phyloP scores from a whole-genome alignment of 805 yeast species.

The Candida pseudoglaebosa region DNA sequence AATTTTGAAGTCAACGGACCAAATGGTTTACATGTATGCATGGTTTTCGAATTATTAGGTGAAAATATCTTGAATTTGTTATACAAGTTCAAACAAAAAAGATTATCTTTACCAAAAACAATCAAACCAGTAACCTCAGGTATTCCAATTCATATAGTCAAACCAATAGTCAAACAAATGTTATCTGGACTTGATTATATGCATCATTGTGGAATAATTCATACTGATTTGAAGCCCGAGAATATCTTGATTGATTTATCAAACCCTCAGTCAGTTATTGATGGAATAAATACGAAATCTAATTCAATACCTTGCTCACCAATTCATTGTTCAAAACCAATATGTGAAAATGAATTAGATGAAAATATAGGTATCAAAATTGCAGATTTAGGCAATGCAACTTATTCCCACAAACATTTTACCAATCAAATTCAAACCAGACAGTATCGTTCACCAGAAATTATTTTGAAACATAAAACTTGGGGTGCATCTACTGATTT shows the following conservation, averaged over 20 bases:
- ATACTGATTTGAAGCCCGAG: slow-evolving; percentile 44
- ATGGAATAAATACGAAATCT: slow-evolving; percentile 6
- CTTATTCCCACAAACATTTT: slow-evolving; percentile 75
- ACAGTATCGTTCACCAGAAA: slow-evolving; percentile 89
- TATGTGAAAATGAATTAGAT: slow-evolving; percentile 18
- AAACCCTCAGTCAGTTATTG: slow-evolving; percentile 50
- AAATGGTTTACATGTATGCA: slow-evolving; percentile 60
- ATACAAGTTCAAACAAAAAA: slow-evolving; percentile 37
- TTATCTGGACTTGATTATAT: slow-evolving; percentile 53
- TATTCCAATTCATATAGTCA: slow-evolving; percentile 50
- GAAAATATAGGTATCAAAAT: slow-evolving; percentile 52
- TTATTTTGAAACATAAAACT: slow-evolving; percentile 29
- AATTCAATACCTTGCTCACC: slow-evolving; percentile 19
- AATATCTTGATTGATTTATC: slow-evolving; percentile 33
- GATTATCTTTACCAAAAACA: background rate
- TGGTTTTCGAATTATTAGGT: slow-evolving; percentile 65
- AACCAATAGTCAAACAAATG: slow-evolving; percentile 54
- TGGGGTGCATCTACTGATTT: slow-evolving; percentile 65
- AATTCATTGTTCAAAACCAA: slow-evolving; percentile 44
- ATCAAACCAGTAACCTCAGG: slow-evolving; percentile 23
- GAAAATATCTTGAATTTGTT: slow-evolving; percentile 53
- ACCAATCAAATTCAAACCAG: slow-evolving; percentile 89
- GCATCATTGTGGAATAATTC: slow-evolving; percentile 42
- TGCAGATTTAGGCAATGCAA: slow-evolving; percentile 92
- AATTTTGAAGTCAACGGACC: slow-evolving; percentile 57